Conservation (phyloP, 768 basidiomycete genomes). For the Phaeotremella skinneri region DNA sequence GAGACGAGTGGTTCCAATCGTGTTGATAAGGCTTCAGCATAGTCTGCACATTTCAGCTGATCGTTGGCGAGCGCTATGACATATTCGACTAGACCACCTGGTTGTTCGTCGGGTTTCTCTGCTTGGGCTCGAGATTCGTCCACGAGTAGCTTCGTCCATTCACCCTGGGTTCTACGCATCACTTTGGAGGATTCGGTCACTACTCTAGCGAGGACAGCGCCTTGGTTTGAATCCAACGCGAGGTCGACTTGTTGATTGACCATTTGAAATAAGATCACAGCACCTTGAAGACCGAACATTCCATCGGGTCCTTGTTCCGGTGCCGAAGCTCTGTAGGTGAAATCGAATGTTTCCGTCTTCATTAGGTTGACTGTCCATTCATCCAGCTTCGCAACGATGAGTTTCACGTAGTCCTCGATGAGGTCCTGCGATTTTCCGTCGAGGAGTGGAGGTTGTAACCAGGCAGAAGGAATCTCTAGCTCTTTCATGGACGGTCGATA, state of each 20-base stretch:
- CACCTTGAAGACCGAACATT: constrained; percentile 83
- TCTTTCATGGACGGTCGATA: constrained; percentile 95
- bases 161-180: constrained; percentile 81
- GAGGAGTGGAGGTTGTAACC: constrained; percentile 83
- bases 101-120: constrained; percentile 70
- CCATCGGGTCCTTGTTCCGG: constrained; percentile 88
- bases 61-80: constrained; percentile 96
- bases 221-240: constrained; percentile 92
- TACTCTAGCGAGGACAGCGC: constrained; percentile 84
- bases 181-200: constrained; percentile 82
- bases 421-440: constrained; percentile 90
- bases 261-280: constrained; percentile 96
- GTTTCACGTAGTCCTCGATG: constrained; percentile 90
- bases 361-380: constrained; percentile 95
- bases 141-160: constrained; percentile 81
- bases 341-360: constrained; percentile 82
- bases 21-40: constrained; percentile 76
- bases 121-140: constrained; percentile 80
- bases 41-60: constrained; percentile 94
- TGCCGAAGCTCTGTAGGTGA: constrained; percentile 74
- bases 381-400: constrained; percentile 91
- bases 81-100: constrained; percentile 89
- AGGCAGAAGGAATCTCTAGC: constrained; percentile 73
- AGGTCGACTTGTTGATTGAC: constrained; percentile 88
- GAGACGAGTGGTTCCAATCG: constrained; percentile 89